Evolutionary conservation across 164 flowering plant genomes (phyloP), one percentile per base, ranked within the genome.

Genomic region (Sedum album): DNA sequence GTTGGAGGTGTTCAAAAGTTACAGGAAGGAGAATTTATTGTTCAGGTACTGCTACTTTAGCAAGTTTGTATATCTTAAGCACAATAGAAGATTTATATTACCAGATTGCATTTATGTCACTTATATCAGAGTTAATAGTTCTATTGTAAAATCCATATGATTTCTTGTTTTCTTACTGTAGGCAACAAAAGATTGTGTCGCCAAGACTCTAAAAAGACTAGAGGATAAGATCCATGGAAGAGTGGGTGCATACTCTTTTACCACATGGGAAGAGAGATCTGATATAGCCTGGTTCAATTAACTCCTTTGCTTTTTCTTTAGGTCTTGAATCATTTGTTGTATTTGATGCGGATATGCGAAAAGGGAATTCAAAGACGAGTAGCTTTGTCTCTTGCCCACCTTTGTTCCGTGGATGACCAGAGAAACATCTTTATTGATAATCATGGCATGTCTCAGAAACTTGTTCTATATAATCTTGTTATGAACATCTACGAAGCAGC

Each of bases 131-230:
- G 25, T 15, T 42, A 23, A 9, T n/a, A 13, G 28, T 39, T 36
- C 42, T 1, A 39, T 35, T 67, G 11, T 17, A 23, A 20, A 66
- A 60, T 36, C 39, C 33, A 67, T 39, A 15, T 64, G 53, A 30
- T 55, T 25, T 41, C 7, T 0, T 18, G 39, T 39, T 25, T 26
- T 49, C 17, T 57, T 46, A 46, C 77, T 82, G 68, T 82, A 91
- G 95, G 90, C 95, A 69, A 89, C 95, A 51, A 90, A 91, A 75
- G 99, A 95, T 81, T 95, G 99, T 86, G 95, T 92, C 3, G 90
- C 99, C 49, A 95, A 89, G 80, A 95, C 99, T 35, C 73, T 95
- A 75, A 95, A 92, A 76, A 83, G 99, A 81, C 76, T 95, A 63
- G 98, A 92, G 82, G 97, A 92, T 79, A 95, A 92, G 83, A 88